Base-by-base conservation (phyloP, 495 filamentous ascomycete genomes). In the Penicillium subrubescens region DNA sequence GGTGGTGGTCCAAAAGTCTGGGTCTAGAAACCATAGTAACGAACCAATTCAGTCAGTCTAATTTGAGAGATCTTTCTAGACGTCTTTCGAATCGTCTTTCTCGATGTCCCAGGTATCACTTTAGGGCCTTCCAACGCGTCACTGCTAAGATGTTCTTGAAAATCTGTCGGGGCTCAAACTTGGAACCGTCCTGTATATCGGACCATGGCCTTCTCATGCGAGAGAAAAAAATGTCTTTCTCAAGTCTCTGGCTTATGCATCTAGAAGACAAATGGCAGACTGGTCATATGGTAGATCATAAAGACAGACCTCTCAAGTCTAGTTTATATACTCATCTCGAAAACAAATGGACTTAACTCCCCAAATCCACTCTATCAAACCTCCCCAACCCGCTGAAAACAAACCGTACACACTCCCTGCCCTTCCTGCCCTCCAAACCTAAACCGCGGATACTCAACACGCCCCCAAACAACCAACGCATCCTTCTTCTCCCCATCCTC, bases 361-460 rank as follows among this genome's bases (percentile, higher is more conserved):
- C n/a, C 43, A 19, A 12, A 4, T 3, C 0, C 48, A 2, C 12
- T 43, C 34, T 14, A 23, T 48, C 44, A 62, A 54, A n/a, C 54
- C 57, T 60, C 58, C 27, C 43, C 53, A 54, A 75, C 71, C 54
- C 77, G 66, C 70, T 66, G 71, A 58, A 97, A 95, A 75, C 91
- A 92, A 53, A 97, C 73, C 60, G 88, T 96, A 69, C 87, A 91
- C 44, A 97, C 91, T 0, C 89, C 90, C 79, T 93, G 89, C 7
- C 94, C 94, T 72, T 92, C 89, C 71, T 87, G 85, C 7, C 93
- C 93, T 10, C 92, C 93, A 83, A 96, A 97, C 54, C 87, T 86
- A 71, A 95, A 96, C 31, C 84, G 88, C 3, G 88, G 92, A 79
- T 97, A 98, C 70, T 89, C 83, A 55, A 97, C 85, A 66, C 82